These are phyloP conservation scores for Patellaria atrata DNA, from an alignment of 495 filamentous ascomycete genomes.

Conservation along the genomic window DNA sequence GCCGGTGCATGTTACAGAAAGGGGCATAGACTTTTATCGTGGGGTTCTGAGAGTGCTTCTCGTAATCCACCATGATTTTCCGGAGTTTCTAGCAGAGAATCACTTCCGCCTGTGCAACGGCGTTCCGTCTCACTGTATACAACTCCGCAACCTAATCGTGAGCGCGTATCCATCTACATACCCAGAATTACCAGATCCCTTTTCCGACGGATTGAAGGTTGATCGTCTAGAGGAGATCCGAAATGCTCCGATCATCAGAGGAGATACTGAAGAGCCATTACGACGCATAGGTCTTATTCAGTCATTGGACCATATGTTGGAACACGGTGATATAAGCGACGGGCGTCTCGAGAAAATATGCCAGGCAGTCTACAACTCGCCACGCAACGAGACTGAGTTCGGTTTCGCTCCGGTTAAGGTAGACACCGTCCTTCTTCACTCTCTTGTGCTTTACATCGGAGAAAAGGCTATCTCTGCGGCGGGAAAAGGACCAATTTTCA, in stretches of 20 bases:
- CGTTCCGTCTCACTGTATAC: slow-evolving; percentile 72
- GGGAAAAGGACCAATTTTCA: slow-evolving; percentile 51
- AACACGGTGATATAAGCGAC: slow-evolving; percentile 39
- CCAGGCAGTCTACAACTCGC: slow-evolving; percentile 45
- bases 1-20: slow-evolving; percentile 47
- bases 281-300: slow-evolving; percentile 49
- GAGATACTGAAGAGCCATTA: slow-evolving; percentile 45
- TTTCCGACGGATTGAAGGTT: slow-evolving; percentile 62
- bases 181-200: slow-evolving; percentile 67
- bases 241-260: slow-evolving; percentile 45
- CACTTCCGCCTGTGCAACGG: slow-evolving; percentile 72
- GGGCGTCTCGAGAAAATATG: slow-evolving; percentile 56
- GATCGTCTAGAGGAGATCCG: slow-evolving; percentile 68
- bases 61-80: slow-evolving; percentile 84
- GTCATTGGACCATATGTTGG: slow-evolving; percentile 50
- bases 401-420: slow-evolving; percentile 47
- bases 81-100: slow-evolving; percentile 79
- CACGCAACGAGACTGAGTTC: slow-evolving; percentile 40
- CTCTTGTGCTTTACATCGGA: slow-evolving; percentile 71
- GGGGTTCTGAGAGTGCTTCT: slow-evolving; percentile 68
- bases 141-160: slow-evolving; percentile 79
- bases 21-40: slow-evolving; percentile 72
- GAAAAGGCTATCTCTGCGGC: slow-evolving; percentile 47
- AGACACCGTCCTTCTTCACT: slow-evolving; percentile 59
- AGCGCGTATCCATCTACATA: slow-evolving; percentile 66